Percentiles rank a stretch among this genome's conserved stretches.
Conservation (phyloP, 2,329 filamentous ascomycete genomes). For the Stromatinia cepivora region DNA sequence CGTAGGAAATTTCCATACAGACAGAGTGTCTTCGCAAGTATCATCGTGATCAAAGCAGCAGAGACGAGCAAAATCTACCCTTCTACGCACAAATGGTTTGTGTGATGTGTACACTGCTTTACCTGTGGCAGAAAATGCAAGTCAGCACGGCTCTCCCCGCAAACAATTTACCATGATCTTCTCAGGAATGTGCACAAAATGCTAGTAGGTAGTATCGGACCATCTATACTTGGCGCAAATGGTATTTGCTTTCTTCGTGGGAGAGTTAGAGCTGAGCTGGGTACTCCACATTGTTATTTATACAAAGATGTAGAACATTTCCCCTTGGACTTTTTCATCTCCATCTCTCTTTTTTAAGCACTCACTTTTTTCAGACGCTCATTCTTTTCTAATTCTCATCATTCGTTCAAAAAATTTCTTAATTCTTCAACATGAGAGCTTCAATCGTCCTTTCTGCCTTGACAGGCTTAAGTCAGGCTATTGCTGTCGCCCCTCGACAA, state of each 20-base stretch:
- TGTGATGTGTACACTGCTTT: neutral
- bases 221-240: neutral
- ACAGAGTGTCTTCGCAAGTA: neutral
- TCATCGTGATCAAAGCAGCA: neutral
- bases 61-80: neutral
- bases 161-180: constrained; percentile 2
- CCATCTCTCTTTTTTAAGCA: neutral
- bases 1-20: too few relatives aligned
- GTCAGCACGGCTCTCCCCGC: neutral
- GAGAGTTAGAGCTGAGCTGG: neutral
- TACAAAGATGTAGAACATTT: neutral
- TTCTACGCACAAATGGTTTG: neutral
- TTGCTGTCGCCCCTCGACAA: neutral
- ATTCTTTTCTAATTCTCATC: neutral
- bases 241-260: neutral
- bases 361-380: neutral
- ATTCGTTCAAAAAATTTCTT: neutral
- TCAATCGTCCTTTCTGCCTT: neutral
- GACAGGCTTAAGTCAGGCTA: neutral
- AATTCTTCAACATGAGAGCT: neutral
- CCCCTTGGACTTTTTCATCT: neutral
- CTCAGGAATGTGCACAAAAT: neutral
- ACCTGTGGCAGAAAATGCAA: neutral
- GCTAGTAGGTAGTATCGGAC: neutral
- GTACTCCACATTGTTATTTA: neutral